Conservation (phyloP, 2,329 filamentous ascomycete species). For the Septoria linicola region DNA sequence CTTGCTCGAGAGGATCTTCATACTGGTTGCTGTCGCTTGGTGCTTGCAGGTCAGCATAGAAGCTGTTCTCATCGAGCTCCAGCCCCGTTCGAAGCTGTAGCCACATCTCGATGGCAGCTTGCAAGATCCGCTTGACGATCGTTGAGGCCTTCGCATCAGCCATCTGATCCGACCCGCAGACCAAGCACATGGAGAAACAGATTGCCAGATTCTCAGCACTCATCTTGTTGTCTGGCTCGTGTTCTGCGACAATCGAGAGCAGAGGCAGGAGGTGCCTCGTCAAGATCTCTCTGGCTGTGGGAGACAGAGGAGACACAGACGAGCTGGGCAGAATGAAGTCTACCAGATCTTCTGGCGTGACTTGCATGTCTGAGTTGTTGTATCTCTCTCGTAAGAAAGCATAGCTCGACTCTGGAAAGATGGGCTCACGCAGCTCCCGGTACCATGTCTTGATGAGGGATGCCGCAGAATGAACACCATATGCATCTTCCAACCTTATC, state of each 20-base stretch:
- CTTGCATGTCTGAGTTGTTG: conserved; percentile 39
- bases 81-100: conserved; percentile 45
- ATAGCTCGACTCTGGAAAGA: conserved; percentile 53
- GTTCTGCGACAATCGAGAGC: conserved; percentile 48
- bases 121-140: conserved; percentile 51
- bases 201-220: conserved; percentile 54
- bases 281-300: conserved; percentile 49
- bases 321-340: conserved; percentile 50
- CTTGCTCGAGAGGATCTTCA: conserved; percentile 48
- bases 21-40: conserved; percentile 46
- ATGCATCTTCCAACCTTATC: conserved; percentile 51
- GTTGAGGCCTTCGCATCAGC: conserved; percentile 56
- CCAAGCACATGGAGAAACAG: conserved; percentile 54
- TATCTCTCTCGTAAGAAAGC: conserved; percentile 47
- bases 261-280: conserved; percentile 54
- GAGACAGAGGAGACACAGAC: conserved; percentile 48
- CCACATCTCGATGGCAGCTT: conserved; percentile 50
- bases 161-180: conserved; percentile 55
- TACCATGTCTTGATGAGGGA: conserved; percentile 59
- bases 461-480: conserved; percentile 54
- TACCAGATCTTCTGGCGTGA: conserved; percentile 44
- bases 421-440: conserved; percentile 51
- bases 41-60: conserved; percentile 43
- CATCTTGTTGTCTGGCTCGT: conserved; percentile 56
- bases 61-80: conserved; percentile 39